Evolutionary conservation across 331 rosid genomes (phyloP).

Genomic region (Telfairia occidentalis): DNA sequence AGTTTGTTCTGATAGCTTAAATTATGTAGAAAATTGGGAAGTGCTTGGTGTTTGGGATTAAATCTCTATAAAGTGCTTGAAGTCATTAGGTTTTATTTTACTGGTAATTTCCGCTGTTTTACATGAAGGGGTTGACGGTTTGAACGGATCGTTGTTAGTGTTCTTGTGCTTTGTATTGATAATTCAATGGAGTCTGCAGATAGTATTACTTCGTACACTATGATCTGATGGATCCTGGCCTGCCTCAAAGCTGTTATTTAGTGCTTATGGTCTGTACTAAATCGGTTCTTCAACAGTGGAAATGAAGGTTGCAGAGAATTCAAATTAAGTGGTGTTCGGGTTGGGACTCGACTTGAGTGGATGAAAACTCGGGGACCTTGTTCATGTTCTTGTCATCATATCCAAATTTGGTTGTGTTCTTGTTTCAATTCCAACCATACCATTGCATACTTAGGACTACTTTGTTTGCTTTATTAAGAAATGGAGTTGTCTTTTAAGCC

Average conservation of each 20-base stretch:
- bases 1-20: neutral
- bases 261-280: neutral
- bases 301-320: neutral
- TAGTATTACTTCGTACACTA: neutral
- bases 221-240: slow-evolving; percentile 3
- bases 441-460: neutral
- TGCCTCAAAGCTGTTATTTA: neutral
- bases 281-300: neutral
- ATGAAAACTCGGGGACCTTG: neutral
- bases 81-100: neutral
- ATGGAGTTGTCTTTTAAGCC: neutral
- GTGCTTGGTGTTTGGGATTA: neutral
- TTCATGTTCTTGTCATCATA: neutral
- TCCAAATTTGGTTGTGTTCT: neutral
- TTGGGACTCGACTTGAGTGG: neutral
- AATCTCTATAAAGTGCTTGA: neutral
- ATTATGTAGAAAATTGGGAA: neutral
- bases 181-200: neutral
- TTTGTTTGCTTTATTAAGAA: neutral
- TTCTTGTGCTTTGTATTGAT: neutral
- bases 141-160: neutral
- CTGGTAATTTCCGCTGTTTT: neutral
- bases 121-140: neutral
- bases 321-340: neutral
- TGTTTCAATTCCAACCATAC: neutral